Base-by-base conservation (phyloP, 2,329 filamentous ascomycete genomes). In the Penicillium sp. region DNA sequence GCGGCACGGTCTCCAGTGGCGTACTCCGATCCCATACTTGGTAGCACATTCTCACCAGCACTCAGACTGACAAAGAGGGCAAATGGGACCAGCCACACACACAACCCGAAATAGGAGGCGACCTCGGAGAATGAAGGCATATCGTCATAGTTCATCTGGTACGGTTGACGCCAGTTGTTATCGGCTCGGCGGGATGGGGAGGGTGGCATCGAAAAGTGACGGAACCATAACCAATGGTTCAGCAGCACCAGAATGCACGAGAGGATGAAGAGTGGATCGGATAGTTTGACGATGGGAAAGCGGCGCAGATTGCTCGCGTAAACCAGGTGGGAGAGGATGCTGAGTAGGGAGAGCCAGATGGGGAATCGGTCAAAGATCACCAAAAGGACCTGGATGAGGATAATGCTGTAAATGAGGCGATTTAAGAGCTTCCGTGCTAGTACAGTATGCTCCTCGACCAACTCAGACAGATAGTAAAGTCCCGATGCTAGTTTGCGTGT, bases 381-480 rank as follows among this genome's bases (percentile, higher is more conserved):
- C 10, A 98, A 86, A 3, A 93, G 77, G 10, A 87, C 60, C 73
- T 97, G 93, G 7, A 92, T 73, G 29, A 69, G 83, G 60, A 97
- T 88, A 63, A 96, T 86, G 61, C 78, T 80, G 78, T 96, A 96
- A 69, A 98, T 97, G 55, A 98, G 81, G 43, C 86, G 88, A 33
- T 85, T 89, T 52, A 99, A 82, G n/a, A 97, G 80, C 56, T 89
- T 91, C 73, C 96, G 96, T 13, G 93, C 90, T 61, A 96, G 78
- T 11, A 98, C 93, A 4, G 93, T 97, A 73, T 99, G 93, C 76
- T 99, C 95, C 78, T 99, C 95, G 60, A 99, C 95, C 14, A 98
- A 87, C 76, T 99, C 95, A 25, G 93, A 97, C 53, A 99, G 88
- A 75, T 99, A 99, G 80, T 99, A 99, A 26, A 99, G 87, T 37